phyloP scores from a whole-genome alignment of 2,329 filamentous ascomycete genomes.

The Cytospora piceae region DNA sequence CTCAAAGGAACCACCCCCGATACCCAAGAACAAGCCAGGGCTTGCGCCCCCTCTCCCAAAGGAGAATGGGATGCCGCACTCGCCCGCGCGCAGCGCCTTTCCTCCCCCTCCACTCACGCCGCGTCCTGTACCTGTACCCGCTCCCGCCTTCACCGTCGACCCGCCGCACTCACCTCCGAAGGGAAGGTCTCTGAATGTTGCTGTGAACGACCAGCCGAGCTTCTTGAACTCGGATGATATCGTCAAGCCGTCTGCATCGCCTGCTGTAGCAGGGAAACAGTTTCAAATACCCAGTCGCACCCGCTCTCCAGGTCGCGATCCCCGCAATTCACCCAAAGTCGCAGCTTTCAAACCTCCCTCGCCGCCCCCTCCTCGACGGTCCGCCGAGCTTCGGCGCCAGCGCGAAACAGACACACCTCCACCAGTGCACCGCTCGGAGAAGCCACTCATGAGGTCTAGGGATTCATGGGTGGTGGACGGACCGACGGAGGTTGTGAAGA shows the following conservation, averaged over 20 bases:
- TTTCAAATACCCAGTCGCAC: slow-evolving; percentile 55
- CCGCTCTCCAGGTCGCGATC: slow-evolving; percentile 55
- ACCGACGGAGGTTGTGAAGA: slow-evolving; percentile 40
- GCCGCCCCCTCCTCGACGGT: slow-evolving; percentile 65
- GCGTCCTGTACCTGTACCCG: slow-evolving; percentile 48
- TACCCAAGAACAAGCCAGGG: slow-evolving; percentile 44
- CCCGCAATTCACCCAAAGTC: slow-evolving; percentile 52
- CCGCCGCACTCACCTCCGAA: slow-evolving; percentile 73
- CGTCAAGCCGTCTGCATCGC: slow-evolving; percentile 43
- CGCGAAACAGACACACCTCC: slow-evolving; percentile 56
- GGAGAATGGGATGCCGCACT: slow-evolving; percentile 31
- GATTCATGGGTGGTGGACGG: slow-evolving; percentile 35
- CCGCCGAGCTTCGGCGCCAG: slow-evolving; percentile 60
- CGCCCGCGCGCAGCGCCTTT: slow-evolving; percentile 39
- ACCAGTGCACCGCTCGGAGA: slow-evolving; percentile 79
- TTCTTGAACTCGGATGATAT: slow-evolving; percentile 54
- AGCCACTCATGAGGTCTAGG: slow-evolving; percentile 49
- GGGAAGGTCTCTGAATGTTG: slow-evolving; percentile 40
- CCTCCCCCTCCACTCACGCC: slow-evolving; percentile 52
- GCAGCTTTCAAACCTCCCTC: slow-evolving; percentile 59
- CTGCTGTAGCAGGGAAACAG: slow-evolving; percentile 48
- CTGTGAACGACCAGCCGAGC: slow-evolving; percentile 47
- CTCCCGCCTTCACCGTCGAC: slow-evolving; percentile 68
- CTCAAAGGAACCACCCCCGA: slow-evolving; percentile 40
- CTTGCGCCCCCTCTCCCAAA: slow-evolving; percentile 31